phyloP scores from a whole-genome alignment of 768 basidiomycete genomes.

The Cyathus striatus region DNA sequence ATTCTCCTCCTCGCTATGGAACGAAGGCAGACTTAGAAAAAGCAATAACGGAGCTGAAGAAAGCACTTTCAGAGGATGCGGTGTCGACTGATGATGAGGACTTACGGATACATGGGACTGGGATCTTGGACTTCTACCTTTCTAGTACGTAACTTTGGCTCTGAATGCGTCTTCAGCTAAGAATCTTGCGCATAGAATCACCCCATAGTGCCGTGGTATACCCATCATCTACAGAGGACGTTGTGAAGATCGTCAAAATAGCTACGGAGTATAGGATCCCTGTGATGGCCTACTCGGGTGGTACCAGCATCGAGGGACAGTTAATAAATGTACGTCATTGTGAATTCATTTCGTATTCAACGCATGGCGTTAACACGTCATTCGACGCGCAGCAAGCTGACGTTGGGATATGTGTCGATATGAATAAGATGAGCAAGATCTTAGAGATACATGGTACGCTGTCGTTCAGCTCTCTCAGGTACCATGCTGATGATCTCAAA shows the following conservation, averaged over 20 bases:
- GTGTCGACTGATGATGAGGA: conserved; percentile 51
- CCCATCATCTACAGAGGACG: conserved; percentile 71
- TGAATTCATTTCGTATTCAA: not conserved
- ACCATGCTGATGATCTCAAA: conserved; percentile 14
- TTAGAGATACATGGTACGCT: conserved; percentile 63
- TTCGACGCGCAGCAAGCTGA: conserved; percentile 21
- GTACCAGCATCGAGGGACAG: conserved; percentile 80
- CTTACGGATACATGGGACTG: conserved; percentile 53
- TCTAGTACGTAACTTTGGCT: conserved; percentile 3
- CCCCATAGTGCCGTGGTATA: conserved; percentile 60
- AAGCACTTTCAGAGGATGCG: conserved; percentile 26
- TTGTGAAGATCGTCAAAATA: conserved; percentile 71
- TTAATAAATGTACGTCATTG: conserved; percentile 50
- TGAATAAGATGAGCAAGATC: conserved; percentile 76
- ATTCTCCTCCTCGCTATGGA: too few species aligned
- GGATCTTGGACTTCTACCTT: conserved; percentile 40
- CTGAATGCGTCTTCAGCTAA: not conserved
- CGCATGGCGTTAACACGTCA: not conserved
- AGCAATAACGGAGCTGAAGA: conserved; percentile 47
- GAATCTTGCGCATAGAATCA: conserved; percentile 21
- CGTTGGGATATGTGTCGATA: conserved; percentile 70
- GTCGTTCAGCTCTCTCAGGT: not conserved
- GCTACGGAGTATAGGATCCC: conserved; percentile 76
- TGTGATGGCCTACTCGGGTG: conserved; percentile 73
- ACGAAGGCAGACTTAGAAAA: conserved; percentile 44